Conservation (phyloP, 192 early-diverging fungal species). For the Lobosporangium transversale region DNA sequence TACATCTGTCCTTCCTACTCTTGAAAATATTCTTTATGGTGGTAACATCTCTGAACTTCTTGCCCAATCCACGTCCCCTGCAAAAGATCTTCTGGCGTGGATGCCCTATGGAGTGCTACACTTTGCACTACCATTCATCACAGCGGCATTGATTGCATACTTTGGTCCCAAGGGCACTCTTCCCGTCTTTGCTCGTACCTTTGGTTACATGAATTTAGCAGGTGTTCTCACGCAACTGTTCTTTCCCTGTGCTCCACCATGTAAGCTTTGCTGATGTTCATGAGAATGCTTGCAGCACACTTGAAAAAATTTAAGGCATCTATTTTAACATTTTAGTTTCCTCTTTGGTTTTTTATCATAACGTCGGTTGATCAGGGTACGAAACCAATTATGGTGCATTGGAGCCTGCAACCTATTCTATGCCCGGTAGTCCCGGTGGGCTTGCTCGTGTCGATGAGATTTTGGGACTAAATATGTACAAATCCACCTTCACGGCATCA, state of each 20-base stretch:
- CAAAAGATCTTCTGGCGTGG: slow-evolving; percentile 73
- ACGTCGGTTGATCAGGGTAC: too few relatives aligned
- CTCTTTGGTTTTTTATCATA: too few relatives aligned
- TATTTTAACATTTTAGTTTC: too few relatives aligned
- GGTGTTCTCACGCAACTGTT: slow-evolving; percentile 75
- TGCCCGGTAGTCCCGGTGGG: slow-evolving; percentile 75
- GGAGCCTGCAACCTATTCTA: slow-evolving; percentile 68
- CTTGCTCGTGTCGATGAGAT: slow-evolving; percentile 75
- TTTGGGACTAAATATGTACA: slow-evolving; percentile 70
- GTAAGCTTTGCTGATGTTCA: slow-evolving; percentile 47
- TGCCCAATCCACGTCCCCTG: slow-evolving; percentile 57
- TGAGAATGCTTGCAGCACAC: neutral
- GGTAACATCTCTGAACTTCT: slow-evolving; percentile 72
- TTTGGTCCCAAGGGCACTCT: slow-evolving; percentile 63
- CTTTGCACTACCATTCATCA: slow-evolving; percentile 71
- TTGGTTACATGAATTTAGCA: slow-evolving; percentile 75
- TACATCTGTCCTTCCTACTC: slow-evolving; percentile 69
- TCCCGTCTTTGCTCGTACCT: slow-evolving; percentile 64
- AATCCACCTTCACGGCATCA: slow-evolving; percentile 69
- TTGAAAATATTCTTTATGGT: slow-evolving; percentile 76
- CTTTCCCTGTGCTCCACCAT: slow-evolving; percentile 76
- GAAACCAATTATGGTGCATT: slow-evolving; percentile 68
- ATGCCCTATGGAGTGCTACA: slow-evolving; percentile 81
- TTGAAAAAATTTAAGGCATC: slow-evolving; percentile 1
- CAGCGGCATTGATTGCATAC: slow-evolving; percentile 56